Conservation (phyloP, 768 basidiomycete species). For the Porphyrellus cyaneotinctus region DNA sequence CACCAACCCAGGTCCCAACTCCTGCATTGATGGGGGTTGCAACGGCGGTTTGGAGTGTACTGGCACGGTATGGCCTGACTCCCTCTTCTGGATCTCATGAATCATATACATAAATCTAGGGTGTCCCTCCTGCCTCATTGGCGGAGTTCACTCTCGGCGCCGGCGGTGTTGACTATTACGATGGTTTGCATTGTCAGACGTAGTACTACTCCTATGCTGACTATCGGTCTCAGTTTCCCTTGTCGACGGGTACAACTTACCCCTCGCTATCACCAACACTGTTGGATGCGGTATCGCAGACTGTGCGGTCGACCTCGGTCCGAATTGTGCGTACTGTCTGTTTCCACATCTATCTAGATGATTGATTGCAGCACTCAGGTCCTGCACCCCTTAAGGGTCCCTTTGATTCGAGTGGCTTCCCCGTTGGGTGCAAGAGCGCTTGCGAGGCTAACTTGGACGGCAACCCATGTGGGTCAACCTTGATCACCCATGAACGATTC, state of each 20-base stretch:
- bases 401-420: slow-evolving; percentile 46
- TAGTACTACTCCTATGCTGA: neutral
- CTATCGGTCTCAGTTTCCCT: slow-evolving; percentile 44
- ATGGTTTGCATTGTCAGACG: slow-evolving; percentile 39
- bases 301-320: slow-evolving; percentile 60
- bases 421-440: slow-evolving; percentile 60
- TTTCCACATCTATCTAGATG: neutral
- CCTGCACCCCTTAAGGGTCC: slow-evolving; percentile 51
- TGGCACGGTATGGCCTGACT: slow-evolving; percentile 39
- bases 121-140: slow-evolving; percentile 64
- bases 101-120: slow-evolving; percentile 30
- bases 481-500: neutral
- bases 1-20: slow-evolving; percentile 45
- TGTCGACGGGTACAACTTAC: slow-evolving; percentile 65
- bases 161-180: slow-evolving; percentile 52
- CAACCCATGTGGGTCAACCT: slow-evolving; percentile 25
- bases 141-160: slow-evolving; percentile 63
- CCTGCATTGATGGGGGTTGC: slow-evolving; percentile 64
- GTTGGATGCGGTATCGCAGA: slow-evolving; percentile 50
- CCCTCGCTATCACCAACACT: slow-evolving; percentile 54
- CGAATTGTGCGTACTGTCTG: slow-evolving; percentile 41
- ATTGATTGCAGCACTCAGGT: slow-evolving; percentile 30
- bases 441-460: slow-evolving; percentile 41
- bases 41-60: slow-evolving; percentile 65
- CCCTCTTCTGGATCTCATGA: neutral